phyloP scores from a whole-genome alignment of 2,329 filamentous ascomycete species.

The Ophiosphaerella narmari region DNA sequence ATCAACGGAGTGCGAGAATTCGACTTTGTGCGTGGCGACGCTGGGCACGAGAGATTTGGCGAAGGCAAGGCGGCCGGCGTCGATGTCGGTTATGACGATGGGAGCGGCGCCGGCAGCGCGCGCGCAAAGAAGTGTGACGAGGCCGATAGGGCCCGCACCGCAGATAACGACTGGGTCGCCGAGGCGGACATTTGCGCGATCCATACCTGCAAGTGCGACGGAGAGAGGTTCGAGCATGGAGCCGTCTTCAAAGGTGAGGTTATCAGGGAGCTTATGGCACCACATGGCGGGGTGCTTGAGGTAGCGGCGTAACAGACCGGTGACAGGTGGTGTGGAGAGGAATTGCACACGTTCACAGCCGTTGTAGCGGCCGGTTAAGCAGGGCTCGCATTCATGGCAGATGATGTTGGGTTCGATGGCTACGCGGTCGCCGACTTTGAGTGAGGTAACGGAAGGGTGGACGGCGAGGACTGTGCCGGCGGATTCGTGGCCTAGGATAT shows the following conservation, averaged over 20 bases:
- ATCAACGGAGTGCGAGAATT: conserved; percentile 58
- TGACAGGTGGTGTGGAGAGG: conserved; percentile 86
- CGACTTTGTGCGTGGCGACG: conserved; percentile 80
- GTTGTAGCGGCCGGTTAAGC: conserved; percentile 91
- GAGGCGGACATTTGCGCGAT: conserved; percentile 77
- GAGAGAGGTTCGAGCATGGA: conserved; percentile 88
- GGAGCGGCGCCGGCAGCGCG: conserved; percentile 87
- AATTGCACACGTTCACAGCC: conserved; percentile 87
- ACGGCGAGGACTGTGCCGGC: conserved; percentile 80
- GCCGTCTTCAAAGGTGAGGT: conserved; percentile 87
- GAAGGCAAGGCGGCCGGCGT: conserved; percentile 81
- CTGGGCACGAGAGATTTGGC: conserved; percentile 81
- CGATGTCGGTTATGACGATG: conserved; percentile 92
- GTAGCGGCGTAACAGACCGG: conserved; percentile 85
- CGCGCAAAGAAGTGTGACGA: conserved; percentile 84
- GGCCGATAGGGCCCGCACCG: conserved; percentile 90
- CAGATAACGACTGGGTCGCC: conserved; percentile 89
- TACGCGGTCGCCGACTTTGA: conserved; percentile 87
- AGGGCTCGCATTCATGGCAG: conserved; percentile 88
- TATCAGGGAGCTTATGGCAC: conserved; percentile 92
- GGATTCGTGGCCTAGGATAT: conserved; percentile 94
- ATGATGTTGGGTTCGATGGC: conserved; percentile 94
- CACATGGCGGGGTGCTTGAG: conserved; percentile 92
- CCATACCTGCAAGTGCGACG: conserved; percentile 86
- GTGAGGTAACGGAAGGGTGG: conserved; percentile 75